Evolutionary conservation across 2,329 filamentous ascomycete species (phyloP).

Genomic region (Parascedosporium putredinis): DNA sequence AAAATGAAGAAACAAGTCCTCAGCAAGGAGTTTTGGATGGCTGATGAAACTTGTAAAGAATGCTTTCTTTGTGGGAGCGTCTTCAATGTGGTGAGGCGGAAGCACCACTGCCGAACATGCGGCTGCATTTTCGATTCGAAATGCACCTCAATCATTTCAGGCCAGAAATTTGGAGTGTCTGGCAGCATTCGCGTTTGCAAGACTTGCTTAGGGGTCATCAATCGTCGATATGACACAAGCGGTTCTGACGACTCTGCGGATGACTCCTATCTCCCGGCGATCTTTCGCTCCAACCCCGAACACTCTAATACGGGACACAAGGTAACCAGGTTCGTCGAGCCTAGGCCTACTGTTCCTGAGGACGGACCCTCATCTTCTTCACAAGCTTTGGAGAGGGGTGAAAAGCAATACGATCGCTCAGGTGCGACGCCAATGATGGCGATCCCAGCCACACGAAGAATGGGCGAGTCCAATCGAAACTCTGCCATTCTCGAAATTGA

Average conservation of each 20-base stretch:
- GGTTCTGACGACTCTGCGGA: conserved; percentile 79
- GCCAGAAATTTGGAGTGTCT: conserved; percentile 75
- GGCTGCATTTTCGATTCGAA: conserved; percentile 98
- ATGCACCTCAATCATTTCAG: conserved; percentile 85
- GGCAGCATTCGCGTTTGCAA: conserved; percentile 84
- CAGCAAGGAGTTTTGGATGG: conserved; percentile 98
- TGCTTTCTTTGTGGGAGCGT: conserved; percentile 86
- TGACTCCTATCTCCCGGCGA: conserved; percentile 56
- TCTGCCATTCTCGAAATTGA: conserved; percentile 89
- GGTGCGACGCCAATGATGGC: conserved; percentile 63
- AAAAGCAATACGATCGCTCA: conserved; percentile 39
- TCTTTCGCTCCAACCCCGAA: conserved; percentile 44
- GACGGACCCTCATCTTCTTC: conserved; percentile 6
- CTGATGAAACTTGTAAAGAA: conserved; percentile 94
- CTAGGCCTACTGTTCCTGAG: conserved; percentile 5
- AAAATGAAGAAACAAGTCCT: conserved; percentile 76
- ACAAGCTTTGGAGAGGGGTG: conserved; percentile 16
- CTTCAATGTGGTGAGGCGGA: conserved; percentile 88
- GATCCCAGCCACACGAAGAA: conserved; percentile 53
- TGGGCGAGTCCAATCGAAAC: conserved; percentile 70
- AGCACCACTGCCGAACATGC: conserved; percentile 91
- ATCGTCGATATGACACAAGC: conserved; percentile 79
- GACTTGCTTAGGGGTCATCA: conserved; percentile 83
- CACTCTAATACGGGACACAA: background rate
- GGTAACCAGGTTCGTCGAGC: background rate